Conservation (phyloP, 202 grass and related monocot genomes). For the Setaria italica region DNA sequence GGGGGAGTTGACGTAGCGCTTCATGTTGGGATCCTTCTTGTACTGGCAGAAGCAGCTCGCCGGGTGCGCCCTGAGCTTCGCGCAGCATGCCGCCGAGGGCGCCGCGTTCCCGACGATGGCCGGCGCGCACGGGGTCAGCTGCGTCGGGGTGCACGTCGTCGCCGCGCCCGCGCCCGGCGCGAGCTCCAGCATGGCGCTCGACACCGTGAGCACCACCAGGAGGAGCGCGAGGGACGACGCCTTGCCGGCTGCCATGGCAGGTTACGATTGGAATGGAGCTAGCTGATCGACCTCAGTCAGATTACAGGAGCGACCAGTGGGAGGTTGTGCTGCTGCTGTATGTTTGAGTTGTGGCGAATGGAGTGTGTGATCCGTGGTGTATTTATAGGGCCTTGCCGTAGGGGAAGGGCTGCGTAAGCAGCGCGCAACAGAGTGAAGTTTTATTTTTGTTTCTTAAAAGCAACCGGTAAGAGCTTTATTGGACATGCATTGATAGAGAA, state of each 20-base stretch:
- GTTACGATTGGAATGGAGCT: neutral
- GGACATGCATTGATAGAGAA: too few species aligned
- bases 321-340: neutral
- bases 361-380: neutral
- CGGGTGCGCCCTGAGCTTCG: constrained; percentile 72
- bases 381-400: constrained; percentile 43
- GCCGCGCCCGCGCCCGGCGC: constrained; percentile 16
- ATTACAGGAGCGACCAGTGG: neutral
- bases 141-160: constrained; percentile 67
- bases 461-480: too few species aligned
- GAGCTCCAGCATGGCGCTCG: constrained; percentile 16
- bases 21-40: constrained; percentile 68
- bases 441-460: too few species aligned
- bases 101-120: constrained; percentile 61
- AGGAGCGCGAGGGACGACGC: constrained; percentile 35
- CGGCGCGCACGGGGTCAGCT: constrained; percentile 70
- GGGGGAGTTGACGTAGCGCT: constrained; percentile 82
- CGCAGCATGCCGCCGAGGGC: constrained; percentile 67
- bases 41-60: constrained; percentile 87
- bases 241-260: constrained; percentile 37
- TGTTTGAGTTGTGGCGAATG: neutral
- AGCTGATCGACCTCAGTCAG: neutral
- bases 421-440: neutral
- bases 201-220: neutral
- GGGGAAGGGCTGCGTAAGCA: constrained; percentile 18